Conservation (phyloP, 371 early-diverging fungal genomes). For the Mortierella sp. region DNA sequence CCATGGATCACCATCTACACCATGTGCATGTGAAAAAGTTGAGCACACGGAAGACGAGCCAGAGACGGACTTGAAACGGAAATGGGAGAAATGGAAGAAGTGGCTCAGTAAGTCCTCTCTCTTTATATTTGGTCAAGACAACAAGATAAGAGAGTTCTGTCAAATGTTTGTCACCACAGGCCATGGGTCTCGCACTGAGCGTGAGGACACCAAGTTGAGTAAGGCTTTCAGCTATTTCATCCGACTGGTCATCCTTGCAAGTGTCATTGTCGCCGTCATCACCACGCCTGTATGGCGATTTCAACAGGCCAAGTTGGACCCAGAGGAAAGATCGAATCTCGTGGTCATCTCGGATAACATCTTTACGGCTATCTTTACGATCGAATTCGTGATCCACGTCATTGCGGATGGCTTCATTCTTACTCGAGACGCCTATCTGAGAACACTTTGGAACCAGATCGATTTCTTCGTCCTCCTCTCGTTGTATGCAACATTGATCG, state of each 20-base stretch:
- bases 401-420: constrained; percentile 75
- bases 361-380: constrained; percentile 66
- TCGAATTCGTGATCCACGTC: constrained; percentile 71
- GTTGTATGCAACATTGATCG: constrained; percentile 65
- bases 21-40: too few species aligned
- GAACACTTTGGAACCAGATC: constrained; percentile 73
- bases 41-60: too few species aligned
- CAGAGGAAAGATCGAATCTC: constrained; percentile 11
- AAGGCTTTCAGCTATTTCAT: constrained; percentile 54
- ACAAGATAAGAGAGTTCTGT: constrained; percentile 59
- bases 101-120: constrained; percentile 21
- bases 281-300: constrained; percentile 69
- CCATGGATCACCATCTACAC: too few species aligned
- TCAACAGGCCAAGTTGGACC: constrained; percentile 57
- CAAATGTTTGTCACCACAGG: constrained; percentile 66
- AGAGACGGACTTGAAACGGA: too few species aligned
- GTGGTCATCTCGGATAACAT: constrained; percentile 57
- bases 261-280: constrained; percentile 64
- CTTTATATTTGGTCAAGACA: constrained; percentile 45
- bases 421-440: constrained; percentile 73
- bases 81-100: too few species aligned
- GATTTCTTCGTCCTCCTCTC: constrained; percentile 73
- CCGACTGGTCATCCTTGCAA: constrained; percentile 59
- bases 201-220: constrained; percentile 57
- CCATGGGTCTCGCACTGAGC: constrained; percentile 63